A percentile compares a stretch with the other conserved stretches of the same genome.
Evolutionary conservation across 768 basidiomycete species (phyloP).

Genomic region (Mycena vitilis): DNA sequence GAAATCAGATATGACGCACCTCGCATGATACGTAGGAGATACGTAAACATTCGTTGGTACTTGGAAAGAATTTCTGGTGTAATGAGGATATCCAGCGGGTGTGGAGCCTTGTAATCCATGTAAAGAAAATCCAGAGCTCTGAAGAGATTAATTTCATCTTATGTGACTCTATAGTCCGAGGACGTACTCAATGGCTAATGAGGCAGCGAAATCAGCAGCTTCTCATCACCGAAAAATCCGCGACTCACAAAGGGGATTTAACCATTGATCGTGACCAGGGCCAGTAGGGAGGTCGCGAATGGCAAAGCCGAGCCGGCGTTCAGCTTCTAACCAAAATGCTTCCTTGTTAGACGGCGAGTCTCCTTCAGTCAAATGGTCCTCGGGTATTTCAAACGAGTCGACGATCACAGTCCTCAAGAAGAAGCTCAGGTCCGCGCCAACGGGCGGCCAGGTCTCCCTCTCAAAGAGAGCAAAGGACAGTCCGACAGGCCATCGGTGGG

Average conservation of each 20-base stretch:
- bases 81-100: conserved; percentile 79
- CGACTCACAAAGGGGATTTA: conserved; percentile 82
- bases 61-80: conserved; percentile 80
- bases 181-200: conserved; percentile 62
- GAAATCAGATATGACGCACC: conserved; percentile 54
- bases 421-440: conserved; percentile 86
- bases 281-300: conserved; percentile 78
- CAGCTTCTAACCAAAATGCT: conserved; percentile 67
- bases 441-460: conserved; percentile 86
- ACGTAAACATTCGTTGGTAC: conserved; percentile 86
- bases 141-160: too few species aligned
- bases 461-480: conserved; percentile 79
- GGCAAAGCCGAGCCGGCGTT: conserved; percentile 85
- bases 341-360: conserved; percentile 41
- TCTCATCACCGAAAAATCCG: neutral
- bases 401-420: conserved; percentile 87
- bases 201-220: neutral
- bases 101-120: conserved; percentile 90
- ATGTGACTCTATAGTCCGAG: too few species aligned
- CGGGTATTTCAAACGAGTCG: conserved; percentile 69
- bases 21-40: conserved; percentile 82
- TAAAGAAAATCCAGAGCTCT: conserved; percentile 92
- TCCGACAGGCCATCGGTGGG: conserved; percentile 73
- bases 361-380: conserved; percentile 38
- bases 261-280: conserved; percentile 78